phyloP scores from a whole-genome alignment of 1,139 yeast species.

The Meyerozyma elateridarum region DNA sequence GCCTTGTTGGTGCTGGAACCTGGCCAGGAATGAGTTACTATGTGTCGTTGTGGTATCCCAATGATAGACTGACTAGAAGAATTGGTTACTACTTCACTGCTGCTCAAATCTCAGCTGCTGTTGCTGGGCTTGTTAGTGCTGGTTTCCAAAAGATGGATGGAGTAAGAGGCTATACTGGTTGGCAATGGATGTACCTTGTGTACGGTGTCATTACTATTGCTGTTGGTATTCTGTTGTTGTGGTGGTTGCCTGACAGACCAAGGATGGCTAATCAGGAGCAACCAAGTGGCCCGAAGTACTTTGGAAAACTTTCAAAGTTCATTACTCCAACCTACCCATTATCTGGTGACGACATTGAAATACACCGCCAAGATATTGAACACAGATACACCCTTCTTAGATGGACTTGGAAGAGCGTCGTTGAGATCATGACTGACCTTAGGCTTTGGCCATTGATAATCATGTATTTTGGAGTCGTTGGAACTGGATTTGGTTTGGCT shows the following conservation, averaged over 20 bases:
- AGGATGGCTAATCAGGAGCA: constrained; percentile 11
- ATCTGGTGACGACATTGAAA: constrained; percentile 43
- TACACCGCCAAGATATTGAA: constrained; percentile 65
- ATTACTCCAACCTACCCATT: constrained; percentile 49
- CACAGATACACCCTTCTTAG: constrained; percentile 36
- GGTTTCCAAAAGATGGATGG: constrained; percentile 85
- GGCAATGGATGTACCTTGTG: constrained; percentile 83
- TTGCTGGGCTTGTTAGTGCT: constrained; percentile 79
- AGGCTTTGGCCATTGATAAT: constrained; percentile 77
- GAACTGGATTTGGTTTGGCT: constrained; percentile 81
- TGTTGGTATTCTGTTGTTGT: constrained; percentile 59
- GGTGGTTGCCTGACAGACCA: constrained; percentile 86
- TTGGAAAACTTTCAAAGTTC: no score
- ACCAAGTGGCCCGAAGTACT: constrained; percentile 17
- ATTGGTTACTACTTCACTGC: constrained; percentile 90
- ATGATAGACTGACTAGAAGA: constrained; percentile 68
- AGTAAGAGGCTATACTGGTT: constrained; percentile 64
- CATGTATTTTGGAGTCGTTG: constrained; percentile 92
- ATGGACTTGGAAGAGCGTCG: constrained; percentile 64
- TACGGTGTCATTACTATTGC: constrained; percentile 71
- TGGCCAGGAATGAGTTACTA: constrained; percentile 95
- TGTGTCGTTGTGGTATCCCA: constrained; percentile 81
- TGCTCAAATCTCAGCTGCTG: constrained; percentile 83
- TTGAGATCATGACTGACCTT: constrained; percentile 52
- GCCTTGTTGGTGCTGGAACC: constrained; percentile 82